A percentile compares a stretch with the other conserved stretches of the same genome.
phyloP scores from a whole-genome alignment of 805 yeast species.

The Kurtzmaniella fragi region DNA sequence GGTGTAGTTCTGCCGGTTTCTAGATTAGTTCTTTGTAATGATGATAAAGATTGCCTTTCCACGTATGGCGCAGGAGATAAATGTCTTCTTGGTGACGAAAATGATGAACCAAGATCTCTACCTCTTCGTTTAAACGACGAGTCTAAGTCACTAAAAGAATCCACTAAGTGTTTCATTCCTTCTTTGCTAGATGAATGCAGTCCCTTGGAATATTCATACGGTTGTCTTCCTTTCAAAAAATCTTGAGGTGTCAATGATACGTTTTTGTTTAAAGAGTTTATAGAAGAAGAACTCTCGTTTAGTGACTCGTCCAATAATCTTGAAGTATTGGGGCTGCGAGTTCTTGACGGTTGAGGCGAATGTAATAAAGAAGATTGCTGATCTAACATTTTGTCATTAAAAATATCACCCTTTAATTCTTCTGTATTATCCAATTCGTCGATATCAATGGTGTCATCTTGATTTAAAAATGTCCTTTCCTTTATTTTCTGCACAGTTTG shows the following conservation, averaged over 20 bases:
- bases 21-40: conserved; percentile 43
- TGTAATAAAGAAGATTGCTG: conserved; percentile 9
- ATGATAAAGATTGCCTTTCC: conserved; percentile 51
- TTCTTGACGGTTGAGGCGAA: conserved; percentile 33
- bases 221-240: conserved; percentile 18
- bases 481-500: conserved; percentile 56
- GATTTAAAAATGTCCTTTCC: conserved; percentile 23
- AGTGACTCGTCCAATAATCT: conserved; percentile 11
- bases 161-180: background rate
- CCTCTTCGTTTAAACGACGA: background rate
- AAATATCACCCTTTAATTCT: conserved; percentile 11
- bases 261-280: conserved; percentile 4
- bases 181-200: background rate
- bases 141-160: background rate
- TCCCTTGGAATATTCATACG: background rate
- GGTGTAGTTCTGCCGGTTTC: conserved; percentile 35
- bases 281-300: background rate
- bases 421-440: conserved; percentile 2
- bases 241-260: conserved; percentile 46
- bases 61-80: conserved; percentile 48
- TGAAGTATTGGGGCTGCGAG: conserved; percentile 20
- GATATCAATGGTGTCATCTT: background rate
- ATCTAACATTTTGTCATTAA: conserved; percentile 6
- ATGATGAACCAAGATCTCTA: conserved; percentile 17
- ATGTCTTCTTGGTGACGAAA: conserved; percentile 52